Conservation (phyloP, 2,329 filamentous ascomycete genomes). For the Macrophomina pseudophaseolina region DNA sequence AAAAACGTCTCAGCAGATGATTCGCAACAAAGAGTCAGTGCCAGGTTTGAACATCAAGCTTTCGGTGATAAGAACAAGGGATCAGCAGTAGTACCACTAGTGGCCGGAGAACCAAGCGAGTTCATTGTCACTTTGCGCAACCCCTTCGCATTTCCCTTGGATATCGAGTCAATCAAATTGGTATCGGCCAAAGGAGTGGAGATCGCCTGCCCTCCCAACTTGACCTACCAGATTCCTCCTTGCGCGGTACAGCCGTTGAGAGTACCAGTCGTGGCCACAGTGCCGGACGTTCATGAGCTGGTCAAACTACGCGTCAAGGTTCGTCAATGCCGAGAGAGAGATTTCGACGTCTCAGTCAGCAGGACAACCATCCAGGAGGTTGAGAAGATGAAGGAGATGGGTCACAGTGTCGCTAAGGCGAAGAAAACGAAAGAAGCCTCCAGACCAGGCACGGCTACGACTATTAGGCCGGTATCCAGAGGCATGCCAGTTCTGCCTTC, state of each 20-base stretch:
- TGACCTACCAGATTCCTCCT: conserved; percentile 26
- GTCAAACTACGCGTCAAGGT: conserved; percentile 21
- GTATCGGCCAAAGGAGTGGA: conserved; percentile 76
- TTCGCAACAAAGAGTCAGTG: conserved; percentile 66
- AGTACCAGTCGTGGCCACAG: conserved; percentile 17
- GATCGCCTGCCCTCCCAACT: conserved; percentile 67
- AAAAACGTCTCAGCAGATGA: conserved; percentile 12
- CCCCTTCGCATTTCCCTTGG: conserved; percentile 89
- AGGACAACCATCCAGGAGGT: conserved; percentile 6
- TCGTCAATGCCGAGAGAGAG: conserved; percentile 21
- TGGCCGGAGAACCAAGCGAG: conserved; percentile 76
- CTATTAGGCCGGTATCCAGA: conserved; percentile 3
- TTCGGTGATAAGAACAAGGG: conserved; percentile 67
- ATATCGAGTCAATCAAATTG: conserved; percentile 80
- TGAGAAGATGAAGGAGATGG: conserved; percentile 22
- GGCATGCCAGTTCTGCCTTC: conserved; percentile 48
- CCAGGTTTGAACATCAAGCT: conserved; percentile 90
- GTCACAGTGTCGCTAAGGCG: conserved; percentile 12
- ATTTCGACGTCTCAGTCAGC: conserved; percentile 21
- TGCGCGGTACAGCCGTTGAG: conserved; percentile 36
- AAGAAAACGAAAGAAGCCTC: neutral
- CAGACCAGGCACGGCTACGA: conserved; percentile 19
- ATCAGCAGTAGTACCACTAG: conserved; percentile 58
- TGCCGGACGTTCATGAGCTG: conserved; percentile 5
- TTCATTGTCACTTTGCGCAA: conserved; percentile 91